These are phyloP conservation scores for Oenanthe javanica DNA, from an alignment of 140 eudicot genomes.

Conservation along the genomic window DNA sequence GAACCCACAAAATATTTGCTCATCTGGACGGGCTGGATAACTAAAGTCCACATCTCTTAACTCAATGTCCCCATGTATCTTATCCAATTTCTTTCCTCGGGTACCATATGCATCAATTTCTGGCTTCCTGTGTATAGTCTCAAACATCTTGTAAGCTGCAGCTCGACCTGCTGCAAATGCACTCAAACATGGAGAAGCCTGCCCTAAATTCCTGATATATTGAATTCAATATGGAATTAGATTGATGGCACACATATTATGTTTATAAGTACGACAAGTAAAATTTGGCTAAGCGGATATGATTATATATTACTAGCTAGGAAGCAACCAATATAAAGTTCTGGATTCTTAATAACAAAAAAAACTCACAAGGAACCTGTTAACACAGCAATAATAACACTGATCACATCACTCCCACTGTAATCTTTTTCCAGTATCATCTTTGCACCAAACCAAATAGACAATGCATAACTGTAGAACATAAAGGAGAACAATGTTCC, in stretches of 20 bases:
- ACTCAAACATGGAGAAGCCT: constrained; percentile 78
- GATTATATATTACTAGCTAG: background rate
- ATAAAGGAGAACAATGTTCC: constrained; percentile 44
- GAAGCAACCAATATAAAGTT: background rate
- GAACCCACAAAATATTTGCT: constrained; percentile 66
- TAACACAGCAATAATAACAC: constrained; percentile 60
- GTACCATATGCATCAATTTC: constrained; percentile 77
- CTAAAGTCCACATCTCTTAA: constrained; percentile 55
- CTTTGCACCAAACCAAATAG: constrained; percentile 77
- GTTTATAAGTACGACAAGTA: too few species aligned
- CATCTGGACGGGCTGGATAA: constrained; percentile 78
- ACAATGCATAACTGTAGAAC: constrained; percentile 59
- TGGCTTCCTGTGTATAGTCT: constrained; percentile 74
- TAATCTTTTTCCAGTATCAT: constrained; percentile 58
- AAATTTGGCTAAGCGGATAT: background rate
- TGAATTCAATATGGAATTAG: background rate
- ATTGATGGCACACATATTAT: background rate
- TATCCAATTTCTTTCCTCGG: constrained; percentile 52
- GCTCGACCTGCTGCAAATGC: constrained; percentile 96
- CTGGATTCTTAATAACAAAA: background rate
- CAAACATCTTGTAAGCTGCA: constrained; percentile 96
- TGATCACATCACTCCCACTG: constrained; percentile 66
- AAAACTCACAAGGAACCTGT: constrained; percentile 68
- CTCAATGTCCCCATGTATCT: constrained; percentile 74
- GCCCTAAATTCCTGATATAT: constrained; percentile 70